A percentile compares a stretch with the other conserved stretches of the same genome.
phyloP scores from a whole-genome alignment of 2,329 filamentous ascomycete genomes.

The Dothistroma pini region DNA sequence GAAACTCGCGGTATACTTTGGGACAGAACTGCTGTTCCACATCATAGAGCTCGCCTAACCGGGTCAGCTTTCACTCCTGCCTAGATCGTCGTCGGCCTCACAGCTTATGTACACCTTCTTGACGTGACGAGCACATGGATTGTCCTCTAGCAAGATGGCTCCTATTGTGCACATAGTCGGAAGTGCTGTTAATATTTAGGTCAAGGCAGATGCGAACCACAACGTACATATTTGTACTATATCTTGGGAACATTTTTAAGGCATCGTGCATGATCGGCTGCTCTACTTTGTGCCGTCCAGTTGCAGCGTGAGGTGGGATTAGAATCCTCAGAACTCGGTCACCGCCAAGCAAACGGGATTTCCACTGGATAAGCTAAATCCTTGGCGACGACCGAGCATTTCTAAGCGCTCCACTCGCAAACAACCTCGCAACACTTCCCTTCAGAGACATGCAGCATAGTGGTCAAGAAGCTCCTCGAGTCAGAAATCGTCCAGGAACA shows the following conservation, averaged over 20 bases:
- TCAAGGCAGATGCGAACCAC: neutral
- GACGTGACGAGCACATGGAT: neutral
- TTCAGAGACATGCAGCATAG: neutral
- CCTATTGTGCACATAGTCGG: neutral
- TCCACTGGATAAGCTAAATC: neutral
- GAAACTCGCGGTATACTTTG: neutral
- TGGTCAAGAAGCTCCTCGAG: neutral
- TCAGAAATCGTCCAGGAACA: neutral
- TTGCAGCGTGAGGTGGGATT: neutral
- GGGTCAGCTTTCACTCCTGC: neutral
- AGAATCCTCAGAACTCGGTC: neutral
- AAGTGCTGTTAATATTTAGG: neutral
- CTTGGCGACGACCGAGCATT: neutral
- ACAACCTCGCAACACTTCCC: neutral
- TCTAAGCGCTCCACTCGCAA: neutral
- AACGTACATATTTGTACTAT: neutral
- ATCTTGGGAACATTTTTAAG: neutral
- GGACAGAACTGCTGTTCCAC: neutral
- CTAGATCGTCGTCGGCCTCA: neutral
- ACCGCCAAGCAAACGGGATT: neutral
- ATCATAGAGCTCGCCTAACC: slow-evolving; percentile 1
- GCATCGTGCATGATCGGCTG: too few species aligned
- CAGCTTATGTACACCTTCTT: neutral
- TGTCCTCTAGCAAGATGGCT: neutral
- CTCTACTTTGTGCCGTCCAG: neutral